Base-by-base conservation (phyloP, 2,329 filamentous ascomycete species). In the Colletotrichum destructivum region DNA sequence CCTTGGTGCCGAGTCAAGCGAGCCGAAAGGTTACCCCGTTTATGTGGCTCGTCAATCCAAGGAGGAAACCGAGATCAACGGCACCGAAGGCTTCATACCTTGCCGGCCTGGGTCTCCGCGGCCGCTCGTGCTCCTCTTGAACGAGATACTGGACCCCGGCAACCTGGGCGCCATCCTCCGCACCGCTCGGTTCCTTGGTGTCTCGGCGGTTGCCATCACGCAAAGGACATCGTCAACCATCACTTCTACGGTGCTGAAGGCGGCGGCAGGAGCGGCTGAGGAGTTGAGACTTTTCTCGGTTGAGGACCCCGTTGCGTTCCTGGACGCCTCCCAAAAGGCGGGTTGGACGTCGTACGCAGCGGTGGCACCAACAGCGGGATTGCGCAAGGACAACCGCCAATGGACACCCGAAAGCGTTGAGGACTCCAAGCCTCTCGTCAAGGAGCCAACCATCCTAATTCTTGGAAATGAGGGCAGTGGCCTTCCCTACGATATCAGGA, bases 121-220 rank as follows among this genome's bases (percentile, higher is more conserved):
- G 62, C 94, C 94, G 0, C 86, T 97, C 40, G 85, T 97, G 11
- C 84, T 97, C 2, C 83, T 96, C 42, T 84, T 96, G 2, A 92
- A 96, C 75, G 89, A 92, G 65, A 91, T 97, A 47, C 83, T 94
- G 12, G 96, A 99, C 78, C 93, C 95, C 0, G 95, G 94, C 35
- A 99, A 99, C 78, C 85, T 98, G 0, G 96, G 96, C 52, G 94
- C 92, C 26, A 96, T 98, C 71, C 87, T 98, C 54, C 93, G 96
- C 46, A 94, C 94, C 7, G 94, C 95, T 2, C 93, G 94, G 77
- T 98, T 96, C 81, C 89, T 98, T n/a, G 96, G 96, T 26, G 92
- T 94, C 7, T 93, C 95, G 66, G 95, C 94, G 5, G 89, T 99
- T 23, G 90, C 91, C 2, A 90, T 97, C 66, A 93, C 94, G 3